Evolutionary conservation across 352 stramenopile genomes (phyloP), one percentile per base, ranked within the genome.

Genomic region (Phytophthora crassamura): DNA sequence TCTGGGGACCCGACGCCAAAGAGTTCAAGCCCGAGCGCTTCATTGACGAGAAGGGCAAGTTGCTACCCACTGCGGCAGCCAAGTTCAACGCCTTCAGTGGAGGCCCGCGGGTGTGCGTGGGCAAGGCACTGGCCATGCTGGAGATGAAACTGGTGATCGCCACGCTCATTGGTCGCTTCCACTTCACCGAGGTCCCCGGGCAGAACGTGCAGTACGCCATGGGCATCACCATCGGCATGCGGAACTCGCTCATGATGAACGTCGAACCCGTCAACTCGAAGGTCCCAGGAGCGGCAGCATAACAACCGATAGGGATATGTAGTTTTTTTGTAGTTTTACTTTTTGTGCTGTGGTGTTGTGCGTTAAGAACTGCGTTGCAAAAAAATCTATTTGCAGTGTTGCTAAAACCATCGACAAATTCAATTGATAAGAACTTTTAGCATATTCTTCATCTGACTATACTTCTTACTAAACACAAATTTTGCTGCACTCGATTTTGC

Each of bases 11-110:
- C 0, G 86, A 96, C 33, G 84, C 80, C 0, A 32, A 54, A 0
- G 66, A 75, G 15, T 77, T 77, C 43, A 65, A 62, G 12, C 69
- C 69, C 4, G 59, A 77, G 22, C 54, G 69, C 2, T 94, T 82
- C 63, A 64, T 95, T 11, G 82, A 92, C 28, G 22, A 35, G 4
- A 86, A 74, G 0, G 67, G 72, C 10, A 72, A 72, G 32, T 70
- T 88, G 43, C 50, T 74, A 22, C 50, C 74, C 1, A 55, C 69
- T 6, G 84, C 80, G n/a, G 50, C 69, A 0, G 86, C 82, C 63
- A 79, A 91, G 52, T 92, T 90, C 56, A 80, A 76, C 11, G 74
- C 75, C 9, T 95, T 96, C 67, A 78, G 88, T 30, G 82, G 73
- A 5, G 88, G 88, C 0, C 81, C 68, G 8, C 84, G 84, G 41